These are phyloP conservation scores for Kazachstania viticola DNA, from an alignment of 805 yeast species.

Conservation along the genomic window DNA sequence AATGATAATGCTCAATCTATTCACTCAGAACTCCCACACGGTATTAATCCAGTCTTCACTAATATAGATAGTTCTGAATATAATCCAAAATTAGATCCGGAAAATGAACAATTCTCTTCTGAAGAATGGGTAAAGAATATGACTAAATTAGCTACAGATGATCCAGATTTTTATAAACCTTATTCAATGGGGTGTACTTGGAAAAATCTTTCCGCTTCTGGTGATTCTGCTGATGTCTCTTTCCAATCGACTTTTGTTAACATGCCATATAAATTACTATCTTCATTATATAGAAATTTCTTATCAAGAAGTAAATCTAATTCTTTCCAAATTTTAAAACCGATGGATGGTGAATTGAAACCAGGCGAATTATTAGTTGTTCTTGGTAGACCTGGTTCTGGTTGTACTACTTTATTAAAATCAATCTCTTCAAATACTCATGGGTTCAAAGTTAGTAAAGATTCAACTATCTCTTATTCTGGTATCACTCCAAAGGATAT, in stretches of 20 bases:
- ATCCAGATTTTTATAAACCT: conserved; percentile 54
- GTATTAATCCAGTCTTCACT: conserved; percentile 18
- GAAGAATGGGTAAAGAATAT: conserved; percentile 59
- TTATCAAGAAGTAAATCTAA: neutral
- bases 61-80: conserved; percentile 11
- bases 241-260: conserved; percentile 50
- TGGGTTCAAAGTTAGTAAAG: neutral
- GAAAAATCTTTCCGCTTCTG: conserved; percentile 47
- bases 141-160: conserved; percentile 39
- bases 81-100: conserved; percentile 45
- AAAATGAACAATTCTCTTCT: conserved; percentile 44
- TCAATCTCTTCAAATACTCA: neutral
- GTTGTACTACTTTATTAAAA: neutral
- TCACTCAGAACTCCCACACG: conserved; percentile 7
- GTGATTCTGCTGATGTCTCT: conserved; percentile 57
- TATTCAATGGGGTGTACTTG: conserved; percentile 49
- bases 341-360: neutral
- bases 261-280: conserved; percentile 12
- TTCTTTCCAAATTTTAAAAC: neutral
- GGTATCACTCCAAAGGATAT: neutral
- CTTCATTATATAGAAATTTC: conserved; percentile 13
- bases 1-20: conserved; percentile 8
- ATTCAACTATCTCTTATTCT: neutral
- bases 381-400: neutral
- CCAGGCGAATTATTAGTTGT: neutral